Conservation (phyloP, 2,329 filamentous ascomycete species). For the Botryosphaeria dothidea region DNA sequence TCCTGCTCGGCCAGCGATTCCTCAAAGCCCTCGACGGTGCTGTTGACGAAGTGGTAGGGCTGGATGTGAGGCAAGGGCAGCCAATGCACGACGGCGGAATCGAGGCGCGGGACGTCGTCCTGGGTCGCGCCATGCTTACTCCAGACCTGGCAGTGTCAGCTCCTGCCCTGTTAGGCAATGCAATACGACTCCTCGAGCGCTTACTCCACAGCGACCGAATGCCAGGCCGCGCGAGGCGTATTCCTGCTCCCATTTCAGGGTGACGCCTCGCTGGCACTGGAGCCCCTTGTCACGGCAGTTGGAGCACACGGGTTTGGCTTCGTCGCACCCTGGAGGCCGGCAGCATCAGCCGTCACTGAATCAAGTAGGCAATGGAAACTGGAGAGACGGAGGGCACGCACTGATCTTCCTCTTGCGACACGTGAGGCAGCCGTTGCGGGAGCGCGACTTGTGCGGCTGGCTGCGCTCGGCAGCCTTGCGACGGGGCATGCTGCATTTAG, state of each 20-base stretch:
- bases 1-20: slow-evolving; percentile 16
- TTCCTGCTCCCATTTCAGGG: slow-evolving; percentile 36
- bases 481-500: slow-evolving; percentile 22
- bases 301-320: slow-evolving; percentile 39
- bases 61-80: slow-evolving; percentile 25
- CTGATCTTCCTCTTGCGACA: slow-evolving; percentile 42
- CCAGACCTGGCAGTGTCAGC: slow-evolving; percentile 31
- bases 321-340: slow-evolving; percentile 35
- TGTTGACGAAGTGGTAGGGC: slow-evolving; percentile 26
- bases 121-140: slow-evolving; percentile 25
- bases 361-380: neutral
- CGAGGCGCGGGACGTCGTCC: slow-evolving; percentile 20
- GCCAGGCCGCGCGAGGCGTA: slow-evolving; percentile 43
- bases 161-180: neutral
- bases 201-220: slow-evolving; percentile 42
- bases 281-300: slow-evolving; percentile 39
- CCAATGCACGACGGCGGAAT: slow-evolving; percentile 20
- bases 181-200: neutral
- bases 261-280: slow-evolving; percentile 34
- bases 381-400: neutral
- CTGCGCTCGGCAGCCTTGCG: slow-evolving; percentile 21
- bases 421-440: slow-evolving; percentile 42
- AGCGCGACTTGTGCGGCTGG: slow-evolving; percentile 28
- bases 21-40: slow-evolving; percentile 21
- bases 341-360: neutral